Base-by-base conservation (phyloP, 495 filamentous ascomycete species). In the Penicillium maclennaniae region DNA sequence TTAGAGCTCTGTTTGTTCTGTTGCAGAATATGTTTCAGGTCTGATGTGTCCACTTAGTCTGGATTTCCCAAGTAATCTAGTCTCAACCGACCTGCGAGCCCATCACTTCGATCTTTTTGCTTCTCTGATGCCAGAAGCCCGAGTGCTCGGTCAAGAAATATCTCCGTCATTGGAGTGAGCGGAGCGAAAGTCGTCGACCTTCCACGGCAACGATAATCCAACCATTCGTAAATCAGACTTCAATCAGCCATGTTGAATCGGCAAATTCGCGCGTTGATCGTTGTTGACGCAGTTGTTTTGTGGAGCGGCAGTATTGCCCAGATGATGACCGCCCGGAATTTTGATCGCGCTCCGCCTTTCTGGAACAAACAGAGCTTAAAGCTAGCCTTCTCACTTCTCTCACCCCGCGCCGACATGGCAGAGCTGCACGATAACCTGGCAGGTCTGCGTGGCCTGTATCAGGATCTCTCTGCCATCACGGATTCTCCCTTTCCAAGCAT, bases 371-470 rank as follows among this genome's bases (percentile, higher is more conserved):
- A 66, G 56, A 65, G 61, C 56, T 62, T 49, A 38, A 37, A 60
- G 59, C 54, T 69, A 46, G 53, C 60, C 47, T 60, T 60, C 34
- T 15, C 38, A 54, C 51, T 50, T 55, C 42, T 42, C 51, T 47
- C 55, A 47, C 60, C 51, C 55, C 57, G 52, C 55, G 46, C 62
- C 53, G 52, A 57, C 46, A 64, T 67, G 66, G 59, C 62, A 89
- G 81, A 83, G 62, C 82, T 83, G 43, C 65, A 77, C 50, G 79
- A 81, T 60, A 79, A 75, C 49, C 75, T 91, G 64, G 83, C 81
- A 54, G 78, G 79, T 68, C 82, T 95, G 54, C 83, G 86, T 67
- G 84, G 79, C 68, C 79, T 96, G 43, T 87, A 91, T 67, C 80
- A 83, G 59, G 90, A 96, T 68, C 79, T 96, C 45, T 70, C 83